phyloP scores from a whole-genome alignment of 768 basidiomycete genomes.

The Psilocybe cubensis region DNA sequence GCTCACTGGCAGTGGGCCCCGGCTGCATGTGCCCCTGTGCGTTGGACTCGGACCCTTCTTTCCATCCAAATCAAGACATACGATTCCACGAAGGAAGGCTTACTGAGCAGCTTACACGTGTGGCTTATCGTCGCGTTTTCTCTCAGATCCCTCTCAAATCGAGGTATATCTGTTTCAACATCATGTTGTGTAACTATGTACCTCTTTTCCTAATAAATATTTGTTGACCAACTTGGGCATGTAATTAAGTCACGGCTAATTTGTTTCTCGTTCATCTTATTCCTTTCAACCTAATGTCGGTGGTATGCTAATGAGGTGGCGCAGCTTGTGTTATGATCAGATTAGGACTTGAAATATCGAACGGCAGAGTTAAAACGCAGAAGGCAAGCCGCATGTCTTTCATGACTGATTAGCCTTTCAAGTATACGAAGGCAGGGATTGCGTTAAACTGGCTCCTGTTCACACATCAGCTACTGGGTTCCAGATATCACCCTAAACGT shows the following conservation, averaged over 20 bases:
- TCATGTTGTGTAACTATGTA: neutral
- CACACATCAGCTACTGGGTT: neutral
- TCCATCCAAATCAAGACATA: neutral
- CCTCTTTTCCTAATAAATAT: neutral
- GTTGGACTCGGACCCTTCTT: neutral
- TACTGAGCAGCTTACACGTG: conserved; percentile 9
- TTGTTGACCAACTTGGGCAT: neutral
- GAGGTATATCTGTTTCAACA: neutral
- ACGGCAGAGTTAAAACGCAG: conserved; percentile 3
- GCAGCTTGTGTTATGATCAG: neutral
- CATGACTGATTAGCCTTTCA: conserved; percentile 7
- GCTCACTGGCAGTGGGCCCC: neutral
- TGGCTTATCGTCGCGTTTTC: neutral
- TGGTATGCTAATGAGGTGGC: conserved; percentile 4
- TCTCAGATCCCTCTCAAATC: neutral
- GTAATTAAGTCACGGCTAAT: neutral
- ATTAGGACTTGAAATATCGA: conserved; percentile 3
- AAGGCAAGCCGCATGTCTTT: conserved; percentile 8
- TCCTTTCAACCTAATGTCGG: neutral
- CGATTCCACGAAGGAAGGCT: conserved; percentile 8
- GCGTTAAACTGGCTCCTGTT: neutral
- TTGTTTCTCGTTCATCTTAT: neutral
- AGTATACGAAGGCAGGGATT: neutral
- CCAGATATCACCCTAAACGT: neutral
- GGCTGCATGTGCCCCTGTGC: neutral